phyloP scores from a whole-genome alignment of 495 filamentous ascomycete species.

The Daldinia concentrica region DNA sequence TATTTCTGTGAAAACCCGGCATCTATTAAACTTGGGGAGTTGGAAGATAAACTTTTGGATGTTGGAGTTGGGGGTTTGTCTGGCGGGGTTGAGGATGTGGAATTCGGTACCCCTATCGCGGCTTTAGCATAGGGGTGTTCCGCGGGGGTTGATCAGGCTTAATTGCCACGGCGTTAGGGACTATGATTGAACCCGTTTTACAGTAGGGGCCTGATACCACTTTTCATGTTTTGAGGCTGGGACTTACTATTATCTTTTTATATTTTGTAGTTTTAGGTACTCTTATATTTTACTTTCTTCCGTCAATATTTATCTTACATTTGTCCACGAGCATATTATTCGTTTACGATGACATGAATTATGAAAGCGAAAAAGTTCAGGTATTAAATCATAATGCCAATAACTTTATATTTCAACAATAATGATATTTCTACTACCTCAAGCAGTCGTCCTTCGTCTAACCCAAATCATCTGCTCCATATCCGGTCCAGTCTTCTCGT shows the following conservation, averaged over 20 bases:
- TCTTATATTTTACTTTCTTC: neutral
- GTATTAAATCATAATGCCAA: neutral
- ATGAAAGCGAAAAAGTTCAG: too few relatives aligned
- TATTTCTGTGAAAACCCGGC: neutral
- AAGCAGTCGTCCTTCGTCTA: neutral
- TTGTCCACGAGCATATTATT: neutral
- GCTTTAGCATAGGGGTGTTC: neutral
- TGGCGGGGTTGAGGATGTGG: neutral
- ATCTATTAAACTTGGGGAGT: neutral
- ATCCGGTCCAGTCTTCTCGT: slow-evolving; percentile 1
- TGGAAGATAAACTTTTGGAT: neutral
- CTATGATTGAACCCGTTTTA: neutral
- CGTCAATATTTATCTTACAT: neutral
- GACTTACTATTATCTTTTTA: too few relatives aligned
- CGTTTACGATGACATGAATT: neutral
- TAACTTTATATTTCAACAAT: neutral
- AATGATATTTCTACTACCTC: neutral
- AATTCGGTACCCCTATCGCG: neutral
- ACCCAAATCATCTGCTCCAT: slow-evolving; percentile 10
- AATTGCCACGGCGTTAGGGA: neutral
- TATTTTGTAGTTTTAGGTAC: neutral
- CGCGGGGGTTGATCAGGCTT: neutral
- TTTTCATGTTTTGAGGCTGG: neutral
- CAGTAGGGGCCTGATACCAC: neutral
- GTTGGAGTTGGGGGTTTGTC: neutral